A percentile compares a stretch with the other conserved stretches of the same genome.
These are phyloP conservation scores for Hanseniaspora sp. DNA, from an alignment of 1,139 yeast genomes.

Conservation along the genomic window DNA sequence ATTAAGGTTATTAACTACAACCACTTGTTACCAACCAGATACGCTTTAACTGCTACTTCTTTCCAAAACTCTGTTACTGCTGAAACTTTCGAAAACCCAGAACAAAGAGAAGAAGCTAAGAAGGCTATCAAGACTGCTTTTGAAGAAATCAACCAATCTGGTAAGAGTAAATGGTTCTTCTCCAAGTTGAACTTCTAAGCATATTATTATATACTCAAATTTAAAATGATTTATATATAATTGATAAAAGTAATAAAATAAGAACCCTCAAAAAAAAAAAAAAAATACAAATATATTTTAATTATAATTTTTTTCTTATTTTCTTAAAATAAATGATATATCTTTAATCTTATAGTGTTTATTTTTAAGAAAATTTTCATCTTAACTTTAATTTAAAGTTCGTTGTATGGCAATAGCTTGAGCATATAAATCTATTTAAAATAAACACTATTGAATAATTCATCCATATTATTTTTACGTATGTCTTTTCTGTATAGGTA, in stretches of 20 bases:
- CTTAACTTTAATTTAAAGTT: too few relatives aligned
- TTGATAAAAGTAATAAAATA: conserved; percentile 13
- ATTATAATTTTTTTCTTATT: too few relatives aligned
- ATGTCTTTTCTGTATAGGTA: too few relatives aligned
- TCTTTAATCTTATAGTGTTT: too few relatives aligned
- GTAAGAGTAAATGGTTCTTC: conserved; percentile 99
- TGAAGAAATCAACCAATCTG: conserved; percentile 99
- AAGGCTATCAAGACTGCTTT: conserved; percentile 98
- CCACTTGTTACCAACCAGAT: conserved; percentile 99
- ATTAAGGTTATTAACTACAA: conserved; percentile 99
- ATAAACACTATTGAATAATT: too few relatives aligned
- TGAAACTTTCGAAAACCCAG: conserved; percentile 94
- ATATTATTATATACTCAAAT: conserved; percentile 16
- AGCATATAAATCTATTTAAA: too few relatives aligned
- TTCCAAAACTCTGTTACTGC: conserved; percentile 85
- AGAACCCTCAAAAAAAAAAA: conserved; percentile 10
- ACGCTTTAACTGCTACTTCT: conserved; percentile 92
- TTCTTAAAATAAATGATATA: too few relatives aligned
- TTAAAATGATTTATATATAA: conserved; percentile 10
- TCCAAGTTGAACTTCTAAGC: conserved; percentile 92
- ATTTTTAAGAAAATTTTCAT: too few relatives aligned
- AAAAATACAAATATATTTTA: too few relatives aligned
- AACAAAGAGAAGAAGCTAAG: conserved; percentile 98
- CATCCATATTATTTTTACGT: too few relatives aligned
- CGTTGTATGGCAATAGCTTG: too few relatives aligned